Evolutionary conservation across 2,329 filamentous ascomycete genomes (phyloP).

Genomic region (Microcyclospora tardicrescens): DNA sequence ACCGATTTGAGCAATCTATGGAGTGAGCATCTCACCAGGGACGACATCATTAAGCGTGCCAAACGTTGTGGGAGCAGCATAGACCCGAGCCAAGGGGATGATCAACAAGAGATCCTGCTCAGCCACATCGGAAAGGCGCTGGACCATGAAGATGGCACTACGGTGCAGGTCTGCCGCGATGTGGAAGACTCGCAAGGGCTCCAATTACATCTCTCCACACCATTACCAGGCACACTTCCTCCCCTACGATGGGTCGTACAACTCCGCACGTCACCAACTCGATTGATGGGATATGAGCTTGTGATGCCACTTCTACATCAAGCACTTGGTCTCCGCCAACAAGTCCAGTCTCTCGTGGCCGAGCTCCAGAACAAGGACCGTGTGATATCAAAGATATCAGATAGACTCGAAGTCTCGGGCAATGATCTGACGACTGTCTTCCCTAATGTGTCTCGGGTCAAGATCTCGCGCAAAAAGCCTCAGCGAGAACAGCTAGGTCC

Average conservation of each 20-base stretch:
- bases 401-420: slow-evolving; percentile 44
- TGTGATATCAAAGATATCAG: slow-evolving; percentile 44
- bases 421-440: slow-evolving; percentile 45
- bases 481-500: slow-evolving; percentile 39
- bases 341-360: slow-evolving; percentile 36
- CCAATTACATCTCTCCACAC: slow-evolving; percentile 43
- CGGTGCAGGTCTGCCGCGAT: slow-evolving; percentile 18
- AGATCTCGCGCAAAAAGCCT: slow-evolving; percentile 30
- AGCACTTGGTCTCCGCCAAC: slow-evolving; percentile 33
- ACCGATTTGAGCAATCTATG: slow-evolving; percentile 66
- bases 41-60: slow-evolving; percentile 50
- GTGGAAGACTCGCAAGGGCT: slow-evolving; percentile 23
- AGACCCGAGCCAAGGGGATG: slow-evolving; percentile 55
- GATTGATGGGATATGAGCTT: slow-evolving; percentile 35
- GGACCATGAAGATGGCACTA: slow-evolving; percentile 24
- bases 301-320: slow-evolving; percentile 41
- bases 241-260: slow-evolving; percentile 54
- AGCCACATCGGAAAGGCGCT: slow-evolving; percentile 45
- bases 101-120: slow-evolving; percentile 56
- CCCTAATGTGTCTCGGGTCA: slow-evolving; percentile 38
- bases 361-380: slow-evolving; percentile 46
- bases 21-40: slow-evolving; percentile 50
- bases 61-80: slow-evolving; percentile 54
- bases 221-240: slow-evolving; percentile 49
- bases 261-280: slow-evolving; percentile 32